Base-by-base conservation (phyloP, 257 asterid species). In the Lavandula angustifolia region DNA sequence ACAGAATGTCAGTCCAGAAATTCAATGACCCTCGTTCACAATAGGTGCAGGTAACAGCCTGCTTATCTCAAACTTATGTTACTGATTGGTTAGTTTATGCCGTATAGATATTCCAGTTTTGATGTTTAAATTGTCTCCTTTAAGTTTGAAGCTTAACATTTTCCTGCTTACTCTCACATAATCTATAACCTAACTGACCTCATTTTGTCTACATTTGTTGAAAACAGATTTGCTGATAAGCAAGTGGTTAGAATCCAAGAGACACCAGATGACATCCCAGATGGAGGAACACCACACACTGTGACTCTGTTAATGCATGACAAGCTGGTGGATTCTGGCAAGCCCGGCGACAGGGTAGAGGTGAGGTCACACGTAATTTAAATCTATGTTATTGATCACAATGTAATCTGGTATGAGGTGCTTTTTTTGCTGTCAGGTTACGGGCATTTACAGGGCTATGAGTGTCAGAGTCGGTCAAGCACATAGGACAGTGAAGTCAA, bases 291-390 rank as follows among this genome's bases (percentile, higher is more conserved):
- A 29, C 99, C 99, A 54, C 98, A 94, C 77, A 94, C 98, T 0
- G 99, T 94, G 67, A 90, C 98, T 81, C 79, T 94, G 84, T 76
- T 94, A 84, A 85, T 94, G 99, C 98, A 94, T 49, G 98, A 94
- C 81, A 94, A 83, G 82, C 71, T 94, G 56, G 98, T 94, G 35
- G 99, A 91, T 85, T 79, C 86, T 54, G 98, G 99, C 73, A 94
- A 88, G 81, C 99, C 99, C 3, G 99, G 99, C 58, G 99, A 90
- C 76, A 83, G 98, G 76, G 96, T 90, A 63, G 99, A 90, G 96
- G 99, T 88, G 73, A 69, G 88, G 50, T 65, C 47, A 32, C 49
- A 16, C 56, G 46, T 51, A 38, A 5, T 67, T 52, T 66, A 60
- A 44, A 35, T 35, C 16, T 63, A 37, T 18, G 49, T 17, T 27